Evolutionary conservation across 768 basidiomycete species (phyloP), one percentile per base, ranked within the genome.

Genomic region (Candolleomyces eurysporus): DNA sequence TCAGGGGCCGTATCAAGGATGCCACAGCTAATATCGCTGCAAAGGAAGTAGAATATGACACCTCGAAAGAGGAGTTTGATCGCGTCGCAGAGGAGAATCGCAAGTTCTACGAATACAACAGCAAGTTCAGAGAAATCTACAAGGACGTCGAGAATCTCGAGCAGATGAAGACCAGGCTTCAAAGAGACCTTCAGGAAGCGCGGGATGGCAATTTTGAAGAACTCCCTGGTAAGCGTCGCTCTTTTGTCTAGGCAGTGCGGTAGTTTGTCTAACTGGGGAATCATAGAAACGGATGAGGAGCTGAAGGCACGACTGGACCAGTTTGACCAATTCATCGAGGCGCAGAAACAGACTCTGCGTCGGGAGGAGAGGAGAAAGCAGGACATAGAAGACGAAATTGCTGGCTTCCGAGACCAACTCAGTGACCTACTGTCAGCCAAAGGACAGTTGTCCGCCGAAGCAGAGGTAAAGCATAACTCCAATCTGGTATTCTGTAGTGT

Each of bases 121-220:
- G 86, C 21, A 90, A 90, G 69, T 97, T 98, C 71, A 84, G 92
- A 60, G 92, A 97, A 72, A 81, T 90, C 58, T 95, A 91, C 68
- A 74, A 89, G 58, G 85, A 85, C 66, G 83, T 88, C 22, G 85
- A 90, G 59, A 81, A 78, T 62, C 72, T 92, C 50, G 77, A 87
- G 58, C 79, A 84, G 61, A 84, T 82, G 67, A 89, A 88, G 68
- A 69, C 77, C n/a, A 81, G 84, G 52, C 77, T 86, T 57, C 79
- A 89, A 65, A 73, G 76, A 13, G 88, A 94, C 48, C 78, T 91
- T 42, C 78, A 80, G 1, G 84, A 87, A 31, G 79, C 87, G 6
- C 83, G 82, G 59, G 54, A 57, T 21, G 78, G 86, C 49, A 90
- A 82, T 58, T 76, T 91, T 36, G 82, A 87, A 51, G 86, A 92